A percentile compares a stretch with the other conserved stretches of the same genome.
phyloP scores from a whole-genome alignment of 768 basidiomycete species.

The Termitomyces titanicus region DNA sequence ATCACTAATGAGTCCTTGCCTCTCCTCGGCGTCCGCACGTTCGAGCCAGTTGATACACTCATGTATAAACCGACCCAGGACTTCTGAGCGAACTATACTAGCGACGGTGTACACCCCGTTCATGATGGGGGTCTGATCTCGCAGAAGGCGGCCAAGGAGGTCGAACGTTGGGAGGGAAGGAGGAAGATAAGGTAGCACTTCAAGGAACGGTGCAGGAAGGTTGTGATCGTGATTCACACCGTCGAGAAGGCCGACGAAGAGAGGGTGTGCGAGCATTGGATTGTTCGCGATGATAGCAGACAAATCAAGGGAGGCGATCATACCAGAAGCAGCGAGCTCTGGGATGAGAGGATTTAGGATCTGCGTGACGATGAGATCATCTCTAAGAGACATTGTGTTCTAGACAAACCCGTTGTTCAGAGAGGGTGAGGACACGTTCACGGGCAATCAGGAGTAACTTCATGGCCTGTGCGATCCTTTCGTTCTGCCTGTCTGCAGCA shows the following conservation, averaged over 20 bases:
- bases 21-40: slow-evolving; percentile 63
- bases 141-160: slow-evolving; percentile 63
- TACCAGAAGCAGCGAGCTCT: slow-evolving; percentile 39
- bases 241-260: slow-evolving; percentile 57
- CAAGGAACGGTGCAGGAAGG: slow-evolving; percentile 50
- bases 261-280: slow-evolving; percentile 64
- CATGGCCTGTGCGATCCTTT: slow-evolving; percentile 59
- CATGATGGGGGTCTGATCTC: slow-evolving; percentile 49
- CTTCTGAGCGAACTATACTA: slow-evolving; percentile 60
- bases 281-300: slow-evolving; percentile 64
- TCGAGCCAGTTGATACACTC: slow-evolving; percentile 70
- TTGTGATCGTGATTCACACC: slow-evolving; percentile 28
- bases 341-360: slow-evolving; percentile 48
- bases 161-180: slow-evolving; percentile 75
- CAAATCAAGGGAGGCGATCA: slow-evolving; percentile 68
- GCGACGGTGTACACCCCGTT: slow-evolving; percentile 53
- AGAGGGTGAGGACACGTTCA: slow-evolving; percentile 67
- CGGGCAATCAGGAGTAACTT: slow-evolving; percentile 66
- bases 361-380: slow-evolving; percentile 27
- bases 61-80: slow-evolving; percentile 69
- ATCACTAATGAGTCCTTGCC: slow-evolving; percentile 64
- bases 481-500: slow-evolving; percentile 56
- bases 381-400: neutral
- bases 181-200: slow-evolving; percentile 61
- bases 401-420: slow-evolving; percentile 67